Conservation (phyloP, 2,329 filamentous ascomycete species). For the Botrytis paeoniae region DNA sequence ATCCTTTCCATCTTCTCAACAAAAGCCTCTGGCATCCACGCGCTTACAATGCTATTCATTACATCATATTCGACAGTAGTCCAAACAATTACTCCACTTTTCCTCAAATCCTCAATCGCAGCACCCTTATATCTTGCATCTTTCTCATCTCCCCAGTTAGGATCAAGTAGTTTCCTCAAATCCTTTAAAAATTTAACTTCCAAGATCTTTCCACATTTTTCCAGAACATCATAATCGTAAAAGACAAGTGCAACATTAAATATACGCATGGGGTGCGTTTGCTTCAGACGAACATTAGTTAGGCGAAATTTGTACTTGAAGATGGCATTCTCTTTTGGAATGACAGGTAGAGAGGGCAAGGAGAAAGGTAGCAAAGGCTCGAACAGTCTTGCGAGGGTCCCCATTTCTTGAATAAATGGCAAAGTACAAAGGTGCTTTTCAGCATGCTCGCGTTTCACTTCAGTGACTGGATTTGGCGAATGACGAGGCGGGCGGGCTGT, state of each 20-base stretch:
- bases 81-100: neutral
- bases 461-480: neutral
- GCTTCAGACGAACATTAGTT: neutral
- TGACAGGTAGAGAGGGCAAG: neutral
- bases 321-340: neutral
- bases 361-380: constrained; percentile 23
- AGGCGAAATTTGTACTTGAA: neutral
- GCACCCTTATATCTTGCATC: neutral
- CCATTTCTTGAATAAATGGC: constrained; percentile 22
- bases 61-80: neutral
- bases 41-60: neutral
- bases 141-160: neutral
- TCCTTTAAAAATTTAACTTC: neutral
- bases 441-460: constrained; percentile 8
- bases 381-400: constrained; percentile 19
- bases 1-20: neutral
- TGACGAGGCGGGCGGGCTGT: constrained; percentile 12
- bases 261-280: neutral
- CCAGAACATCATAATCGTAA: neutral
- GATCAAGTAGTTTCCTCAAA: neutral
- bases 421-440: constrained; percentile 19
- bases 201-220: no score
- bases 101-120: neutral
- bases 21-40: neutral
- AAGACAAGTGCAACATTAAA: neutral